Percentiles rank a stretch among this genome's conserved stretches.
These are phyloP conservation scores for Diutina pseudorugosa DNA, from an alignment of 1,139 yeast species.

Conservation along the genomic window DNA sequence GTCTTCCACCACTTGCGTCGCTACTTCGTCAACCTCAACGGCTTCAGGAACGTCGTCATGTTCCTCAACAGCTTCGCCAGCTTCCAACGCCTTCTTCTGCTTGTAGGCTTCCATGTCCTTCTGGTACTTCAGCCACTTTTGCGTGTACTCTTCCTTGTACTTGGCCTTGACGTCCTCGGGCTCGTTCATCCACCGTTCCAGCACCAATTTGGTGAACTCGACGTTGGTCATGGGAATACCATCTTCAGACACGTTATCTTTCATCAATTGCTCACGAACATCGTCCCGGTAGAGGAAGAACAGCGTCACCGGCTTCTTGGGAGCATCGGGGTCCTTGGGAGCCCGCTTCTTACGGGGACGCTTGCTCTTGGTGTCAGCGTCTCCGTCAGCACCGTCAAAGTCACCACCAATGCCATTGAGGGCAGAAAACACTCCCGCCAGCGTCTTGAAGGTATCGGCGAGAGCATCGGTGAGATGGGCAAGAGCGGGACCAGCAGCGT, in stretches of 20 bases:
- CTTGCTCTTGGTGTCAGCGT: background rate
- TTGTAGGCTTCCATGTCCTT: background rate
- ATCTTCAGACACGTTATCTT: background rate
- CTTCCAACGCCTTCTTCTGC: background rate
- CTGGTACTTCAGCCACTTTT: background rate
- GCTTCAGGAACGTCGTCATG: background rate
- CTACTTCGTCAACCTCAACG: background rate
- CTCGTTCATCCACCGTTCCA: background rate
- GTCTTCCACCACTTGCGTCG: background rate
- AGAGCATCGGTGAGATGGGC: background rate
- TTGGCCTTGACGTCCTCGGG: background rate
- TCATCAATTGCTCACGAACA: background rate
- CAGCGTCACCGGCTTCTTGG: slow-evolving; percentile 3
- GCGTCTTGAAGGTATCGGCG: background rate
- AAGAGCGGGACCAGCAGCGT: background rate
- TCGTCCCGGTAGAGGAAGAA: background rate
- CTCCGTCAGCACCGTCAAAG: background rate
- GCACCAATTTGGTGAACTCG: background rate
- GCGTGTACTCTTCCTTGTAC: background rate
- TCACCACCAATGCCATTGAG: background rate
- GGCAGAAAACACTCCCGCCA: background rate
- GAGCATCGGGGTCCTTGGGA: background rate
- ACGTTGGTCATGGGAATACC: background rate
- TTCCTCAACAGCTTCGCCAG: background rate
- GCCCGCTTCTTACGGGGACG: background rate